Evolutionary conservation across 1,139 yeast genomes (phyloP), one percentile per base, ranked within the genome.

Genomic region (Debaryomyces sp.): DNA sequence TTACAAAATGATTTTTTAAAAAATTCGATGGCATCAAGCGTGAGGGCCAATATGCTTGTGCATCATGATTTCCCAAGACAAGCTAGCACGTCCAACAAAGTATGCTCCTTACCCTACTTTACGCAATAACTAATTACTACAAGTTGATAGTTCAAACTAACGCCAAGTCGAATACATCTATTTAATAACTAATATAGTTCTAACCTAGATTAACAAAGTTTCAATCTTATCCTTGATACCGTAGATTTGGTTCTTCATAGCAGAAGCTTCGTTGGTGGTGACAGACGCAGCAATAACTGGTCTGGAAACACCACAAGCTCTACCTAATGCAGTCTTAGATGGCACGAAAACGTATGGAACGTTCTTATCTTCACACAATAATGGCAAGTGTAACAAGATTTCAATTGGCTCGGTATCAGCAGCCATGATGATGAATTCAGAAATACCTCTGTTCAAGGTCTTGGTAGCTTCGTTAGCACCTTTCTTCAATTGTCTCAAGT

Each of bases 401-500:
- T 95, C 99, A 68, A 95, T 92, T 64, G 99, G 99, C 75, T 94
- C 97, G 64, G 99, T 90, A 73, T 95, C 99, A 64, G 99, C 99
- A 62, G 99, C 99, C 97, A 95, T 91, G 78, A 95, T 90, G 76
- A 95, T 92, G 83, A 95, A 94, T 80, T 94, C 99, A 64, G 97
- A 89, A 68, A 95, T 94, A 85, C 99, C 99, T 82, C 99, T 90
- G 88, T 95, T 94, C 78, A 94, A 85, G 64, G 99, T 94, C 84
- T 95, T 94, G 80, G 99, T 95, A 64, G 99, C 96, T 80, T 94
- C 99, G 75, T 95, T 94, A 60, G 99, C 99, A 75, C 99, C 99
- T 78, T 94, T 94, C 84, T 95, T 94, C 75, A 94, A 85, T 78
- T 95, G 99, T 81, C 98, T 91, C 75, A 94, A 85, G 79, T 89